Base-by-base conservation (phyloP, 2,329 filamentous ascomycete genomes). In the Pezicula rhizophila region DNA sequence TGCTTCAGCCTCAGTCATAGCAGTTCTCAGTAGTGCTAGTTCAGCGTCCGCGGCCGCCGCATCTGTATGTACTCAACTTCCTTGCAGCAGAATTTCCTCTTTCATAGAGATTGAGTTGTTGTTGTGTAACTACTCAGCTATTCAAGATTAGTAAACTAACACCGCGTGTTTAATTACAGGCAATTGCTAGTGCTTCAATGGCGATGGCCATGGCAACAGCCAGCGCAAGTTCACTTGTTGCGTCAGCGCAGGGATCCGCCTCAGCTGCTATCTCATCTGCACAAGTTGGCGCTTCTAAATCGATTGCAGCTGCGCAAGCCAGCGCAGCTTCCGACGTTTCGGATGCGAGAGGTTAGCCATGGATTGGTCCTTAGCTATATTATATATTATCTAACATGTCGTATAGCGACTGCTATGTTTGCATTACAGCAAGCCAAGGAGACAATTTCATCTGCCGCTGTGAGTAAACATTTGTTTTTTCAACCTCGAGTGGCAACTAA, bases 251-350 rank as follows among this genome's bases (percentile, higher is more conserved):
- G 25, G 12, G 35, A 42, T 54, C 51, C 3, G 49, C 49, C 8
- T 48, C 49, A 11, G 26, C 45, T 38, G 45, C 45, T 14, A 48
- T 51, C 10, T 39, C 42, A 37, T 34, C 41, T 17, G 46, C 46
- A 6, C 45, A 55, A 18, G 47, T 51, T 11, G 52, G 43, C 15
- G 55, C 53, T 20, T 52, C 51, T 15, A 51, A 60, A 45, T 59
- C 58, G 5, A 58, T 62, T 23, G 49, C 56, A 8, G 52, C 51
- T n/a, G 57, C 56, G 5, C 58, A 56, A 5, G 52, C 55, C 52
- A 62, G 55, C 47, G 54, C 56, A 5, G 44, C 55, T 45, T 57
- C 56, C 4, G 52, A 47, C 1, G 45, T 59, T 17, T 45, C 55
- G 15, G 58, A 52, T 43, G 48, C 54, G 8, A 52, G 58, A 45